Evolutionary conservation across 805 yeast species (phyloP).

Genomic region (Lipomyces kockii): DNA sequence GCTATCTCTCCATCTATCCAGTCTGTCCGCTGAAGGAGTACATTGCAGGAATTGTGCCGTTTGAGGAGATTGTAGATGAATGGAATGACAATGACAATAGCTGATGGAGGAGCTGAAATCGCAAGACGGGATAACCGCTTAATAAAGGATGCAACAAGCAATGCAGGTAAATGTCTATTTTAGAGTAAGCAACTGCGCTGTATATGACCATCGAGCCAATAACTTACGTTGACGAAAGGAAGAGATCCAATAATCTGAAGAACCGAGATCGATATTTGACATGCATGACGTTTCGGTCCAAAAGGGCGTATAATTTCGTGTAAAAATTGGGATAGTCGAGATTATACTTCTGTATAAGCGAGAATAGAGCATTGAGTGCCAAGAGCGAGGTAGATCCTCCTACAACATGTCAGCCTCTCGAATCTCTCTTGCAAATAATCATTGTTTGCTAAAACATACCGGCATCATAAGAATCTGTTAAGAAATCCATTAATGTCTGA

Average conservation of each 20-base stretch:
- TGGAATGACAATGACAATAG: slow-evolving; percentile 86
- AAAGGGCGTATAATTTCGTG: slow-evolving; percentile 75
- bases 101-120: slow-evolving; percentile 81
- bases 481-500: slow-evolving; percentile 85
- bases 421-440: background rate
- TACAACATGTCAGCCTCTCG: slow-evolving; percentile 29
- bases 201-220: background rate
- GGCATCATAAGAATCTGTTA: slow-evolving; percentile 78
- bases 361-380: slow-evolving; percentile 86
- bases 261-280: slow-evolving; percentile 84
- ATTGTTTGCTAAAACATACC: slow-evolving; percentile 14
- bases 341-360: slow-evolving; percentile 77
- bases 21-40: slow-evolving; percentile 65
- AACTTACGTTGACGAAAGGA: slow-evolving; percentile 68
- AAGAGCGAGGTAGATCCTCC: slow-evolving; percentile 69
- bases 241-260: slow-evolving; percentile 82
- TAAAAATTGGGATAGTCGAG: slow-evolving; percentile 92
- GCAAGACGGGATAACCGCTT: slow-evolving; percentile 78
- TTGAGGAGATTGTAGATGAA: slow-evolving; percentile 86
- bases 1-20: slow-evolving; percentile 19
- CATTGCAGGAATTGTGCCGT: slow-evolving; percentile 93
- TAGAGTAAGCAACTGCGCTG: background rate
- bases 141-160: slow-evolving; percentile 85
- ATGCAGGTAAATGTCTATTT: slow-evolving; percentile 69
- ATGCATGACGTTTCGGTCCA: slow-evolving; percentile 76